These are phyloP conservation scores for Sporothrix protearum DNA, from an alignment of 2,329 filamentous ascomycete species.

Conservation along the genomic window DNA sequence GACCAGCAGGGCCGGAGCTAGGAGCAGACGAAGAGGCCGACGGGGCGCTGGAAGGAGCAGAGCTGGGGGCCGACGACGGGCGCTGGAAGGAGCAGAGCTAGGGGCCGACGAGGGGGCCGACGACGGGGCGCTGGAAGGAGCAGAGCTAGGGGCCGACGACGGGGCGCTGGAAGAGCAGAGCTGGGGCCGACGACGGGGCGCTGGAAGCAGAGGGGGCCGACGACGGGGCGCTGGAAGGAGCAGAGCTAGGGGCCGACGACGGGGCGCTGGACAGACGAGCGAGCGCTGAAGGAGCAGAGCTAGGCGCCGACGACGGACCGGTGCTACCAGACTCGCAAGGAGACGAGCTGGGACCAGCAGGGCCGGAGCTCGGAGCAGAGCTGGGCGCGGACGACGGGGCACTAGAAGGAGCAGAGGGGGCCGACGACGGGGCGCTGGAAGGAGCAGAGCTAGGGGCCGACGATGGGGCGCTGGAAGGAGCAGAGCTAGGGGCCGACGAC, in stretches of 20 bases:
- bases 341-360: slow-evolving; percentile 23
- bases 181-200: neutral
- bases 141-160: neutral
- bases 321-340: slow-evolving; percentile 17
- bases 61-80: slow-evolving; percentile 8
- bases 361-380: slow-evolving; percentile 7
- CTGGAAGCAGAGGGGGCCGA: neutral
- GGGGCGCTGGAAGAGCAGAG: neutral
- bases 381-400: neutral
- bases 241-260: no score
- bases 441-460: slow-evolving; percentile 19
- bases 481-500: neutral
- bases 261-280: neutral
- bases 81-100: no score
- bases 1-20: neutral
- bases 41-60: no score
- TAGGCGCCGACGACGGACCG: neutral
- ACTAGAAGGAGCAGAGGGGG: slow-evolving; percentile 15
- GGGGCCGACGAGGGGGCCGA: neutral
- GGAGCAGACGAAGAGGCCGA: neutral
- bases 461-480: slow-evolving; percentile 16
- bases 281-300: neutral
- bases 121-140: no score
- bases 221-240: no score
- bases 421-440: slow-evolving; percentile 7